A percentile compares a stretch with the other conserved stretches of the same genome.
Evolutionary conservation across 257 asterid genomes (phyloP).

Genomic region (Solanum arcanum): DNA sequence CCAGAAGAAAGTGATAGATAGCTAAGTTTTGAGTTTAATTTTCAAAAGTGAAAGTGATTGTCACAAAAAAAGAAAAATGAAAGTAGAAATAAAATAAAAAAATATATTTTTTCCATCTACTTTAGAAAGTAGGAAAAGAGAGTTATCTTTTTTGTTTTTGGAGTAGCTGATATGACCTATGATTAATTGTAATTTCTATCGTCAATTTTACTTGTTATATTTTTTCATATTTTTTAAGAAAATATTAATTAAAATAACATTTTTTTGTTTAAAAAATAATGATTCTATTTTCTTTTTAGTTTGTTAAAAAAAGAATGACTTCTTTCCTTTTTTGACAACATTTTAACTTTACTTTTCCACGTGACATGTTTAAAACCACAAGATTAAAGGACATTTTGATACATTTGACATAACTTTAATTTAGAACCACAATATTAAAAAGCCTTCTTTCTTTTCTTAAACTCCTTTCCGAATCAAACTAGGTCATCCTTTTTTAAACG

Average conservation of each 20-base stretch:
- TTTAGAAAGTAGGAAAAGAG: slow-evolving; percentile 9
- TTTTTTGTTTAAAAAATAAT: too few relatives aligned
- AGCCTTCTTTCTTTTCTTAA: too few relatives aligned
- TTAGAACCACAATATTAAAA: too few relatives aligned
- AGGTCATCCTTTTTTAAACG: too few relatives aligned
- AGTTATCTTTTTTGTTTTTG: slow-evolving; percentile 1
- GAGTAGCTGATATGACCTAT: background rate
- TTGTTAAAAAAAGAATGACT: too few relatives aligned
- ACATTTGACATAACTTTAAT: too few relatives aligned
- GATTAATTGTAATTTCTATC: background rate
- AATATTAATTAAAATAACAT: background rate
- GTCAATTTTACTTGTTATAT: background rate
- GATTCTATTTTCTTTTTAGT: too few relatives aligned
- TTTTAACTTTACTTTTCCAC: too few relatives aligned
- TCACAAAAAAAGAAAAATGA: background rate
- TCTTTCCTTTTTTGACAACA: too few relatives aligned
- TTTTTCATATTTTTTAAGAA: background rate
- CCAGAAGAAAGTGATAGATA: background rate
- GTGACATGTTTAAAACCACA: too few relatives aligned
- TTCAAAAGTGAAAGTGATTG: background rate
- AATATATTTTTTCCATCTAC: background rate
- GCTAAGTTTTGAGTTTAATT: background rate
- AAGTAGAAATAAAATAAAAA: background rate
- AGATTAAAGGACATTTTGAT: too few relatives aligned
- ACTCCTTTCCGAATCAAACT: too few relatives aligned